A percentile compares a stretch with the other conserved stretches of the same genome.
phyloP scores from a whole-genome alignment of 2,329 filamentous ascomycete genomes.

The Oidium heveae region DNA sequence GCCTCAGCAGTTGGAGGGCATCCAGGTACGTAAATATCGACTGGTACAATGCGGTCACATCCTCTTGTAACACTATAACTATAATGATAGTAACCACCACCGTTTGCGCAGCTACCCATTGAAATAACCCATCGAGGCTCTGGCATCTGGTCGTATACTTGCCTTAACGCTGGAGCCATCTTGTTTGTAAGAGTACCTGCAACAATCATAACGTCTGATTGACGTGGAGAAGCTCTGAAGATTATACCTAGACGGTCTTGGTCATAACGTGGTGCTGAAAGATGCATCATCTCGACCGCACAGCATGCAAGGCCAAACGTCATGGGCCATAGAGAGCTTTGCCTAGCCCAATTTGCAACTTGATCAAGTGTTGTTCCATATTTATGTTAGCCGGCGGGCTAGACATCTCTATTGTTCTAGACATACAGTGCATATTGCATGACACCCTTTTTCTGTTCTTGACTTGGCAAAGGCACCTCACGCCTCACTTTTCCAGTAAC shows the following conservation, averaged over 20 bases:
- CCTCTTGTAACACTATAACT: constrained; percentile 55
- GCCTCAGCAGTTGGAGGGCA: constrained; percentile 38
- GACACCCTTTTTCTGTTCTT: constrained; percentile 55
- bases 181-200: constrained; percentile 87
- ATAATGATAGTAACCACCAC: constrained; percentile 72
- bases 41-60: constrained; percentile 52
- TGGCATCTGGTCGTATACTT: constrained; percentile 91
- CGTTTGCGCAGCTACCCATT: constrained; percentile 69
- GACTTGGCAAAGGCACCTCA: constrained; percentile 53
- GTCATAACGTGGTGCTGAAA: constrained; percentile 70
- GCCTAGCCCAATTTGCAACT: constrained; percentile 62
- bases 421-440: constrained; percentile 73
- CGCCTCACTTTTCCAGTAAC: constrained; percentile 24
- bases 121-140: constrained; percentile 67
- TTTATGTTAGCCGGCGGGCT: not conserved
- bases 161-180: constrained; percentile 74
- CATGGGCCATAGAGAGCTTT: constrained; percentile 71
- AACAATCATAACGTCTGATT: constrained; percentile 84
- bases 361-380: constrained; percentile 50
- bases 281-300: constrained; percentile 80
- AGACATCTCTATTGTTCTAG: not conserved
- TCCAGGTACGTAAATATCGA: constrained; percentile 58
- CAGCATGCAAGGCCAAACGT: constrained; percentile 77
- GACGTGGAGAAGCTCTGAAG: constrained; percentile 66
- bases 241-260: constrained; percentile 76